These are phyloP conservation scores for Vitis cinerea DNA, from an alignment of 164 flowering plant genomes.

Conservation along the genomic window DNA sequence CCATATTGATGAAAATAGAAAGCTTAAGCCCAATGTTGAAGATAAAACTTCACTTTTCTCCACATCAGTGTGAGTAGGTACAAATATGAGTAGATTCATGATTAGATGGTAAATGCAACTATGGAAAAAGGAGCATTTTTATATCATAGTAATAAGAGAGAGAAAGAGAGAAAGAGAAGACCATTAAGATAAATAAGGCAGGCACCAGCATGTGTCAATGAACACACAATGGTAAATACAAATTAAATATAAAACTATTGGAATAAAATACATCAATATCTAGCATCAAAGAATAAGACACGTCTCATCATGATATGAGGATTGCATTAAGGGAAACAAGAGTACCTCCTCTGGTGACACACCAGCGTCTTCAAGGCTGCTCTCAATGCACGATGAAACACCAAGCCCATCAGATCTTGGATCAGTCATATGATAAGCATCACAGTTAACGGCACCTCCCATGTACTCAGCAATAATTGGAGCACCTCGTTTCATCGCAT, in stretches of 20 bases:
- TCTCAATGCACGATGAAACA: slow-evolving; percentile 83
- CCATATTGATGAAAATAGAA: too few species aligned
- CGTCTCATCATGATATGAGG: too few species aligned
- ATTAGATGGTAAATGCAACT: background rate
- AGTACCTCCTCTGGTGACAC: slow-evolving; percentile 92
- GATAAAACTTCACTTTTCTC: background rate
- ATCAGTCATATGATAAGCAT: slow-evolving; percentile 98
- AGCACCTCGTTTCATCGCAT: slow-evolving; percentile 93
- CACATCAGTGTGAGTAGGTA: background rate
- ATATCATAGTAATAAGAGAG: background rate
- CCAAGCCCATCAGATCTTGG: slow-evolving; percentile 97
- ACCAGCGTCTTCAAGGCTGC: slow-evolving; percentile 87
- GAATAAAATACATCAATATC: too few species aligned
- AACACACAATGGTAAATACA: too few species aligned
- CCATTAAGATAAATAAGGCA: too few species aligned
- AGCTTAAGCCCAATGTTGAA: background rate
- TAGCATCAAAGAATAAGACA: too few species aligned
- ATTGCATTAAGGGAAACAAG: background rate
- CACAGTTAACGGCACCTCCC: slow-evolving; percentile 93
- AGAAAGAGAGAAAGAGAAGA: too few species aligned
- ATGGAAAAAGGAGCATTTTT: background rate
- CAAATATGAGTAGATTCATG: background rate
- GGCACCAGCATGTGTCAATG: too few species aligned
- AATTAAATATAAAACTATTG: too few species aligned
- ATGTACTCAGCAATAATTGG: slow-evolving; percentile 89